phyloP scores from a whole-genome alignment of 2,329 filamentous ascomycete species.

The Scortechinia acanthostroma region DNA sequence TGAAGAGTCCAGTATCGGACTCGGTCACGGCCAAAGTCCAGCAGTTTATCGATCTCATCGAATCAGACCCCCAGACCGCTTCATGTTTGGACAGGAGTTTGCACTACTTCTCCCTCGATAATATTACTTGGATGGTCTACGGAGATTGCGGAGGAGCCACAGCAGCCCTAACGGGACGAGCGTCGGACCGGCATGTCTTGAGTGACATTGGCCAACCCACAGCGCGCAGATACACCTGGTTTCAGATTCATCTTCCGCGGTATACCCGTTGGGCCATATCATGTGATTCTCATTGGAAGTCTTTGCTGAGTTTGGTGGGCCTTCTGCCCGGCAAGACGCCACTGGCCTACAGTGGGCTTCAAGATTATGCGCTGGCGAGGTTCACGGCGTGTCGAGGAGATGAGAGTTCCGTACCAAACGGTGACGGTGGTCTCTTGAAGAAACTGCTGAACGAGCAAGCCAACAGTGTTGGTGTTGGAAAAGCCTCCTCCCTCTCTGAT shows the following conservation, averaged over 20 bases:
- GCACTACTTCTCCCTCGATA: slow-evolving; percentile 44
- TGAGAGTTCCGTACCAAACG: too few species aligned
- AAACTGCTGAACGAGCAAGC: too few species aligned
- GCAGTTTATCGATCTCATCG: slow-evolving; percentile 29
- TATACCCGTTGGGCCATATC: slow-evolving; percentile 40
- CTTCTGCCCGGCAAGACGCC: too few species aligned
- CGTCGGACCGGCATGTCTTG: slow-evolving; percentile 27
- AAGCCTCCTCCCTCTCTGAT: too few species aligned
- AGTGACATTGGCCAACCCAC: slow-evolving; percentile 37
- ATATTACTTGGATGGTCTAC: slow-evolving; percentile 41
- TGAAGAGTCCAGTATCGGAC: slow-evolving; percentile 17
- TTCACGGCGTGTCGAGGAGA: too few species aligned
- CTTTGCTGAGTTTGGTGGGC: too few species aligned
- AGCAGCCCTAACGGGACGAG: slow-evolving; percentile 25
- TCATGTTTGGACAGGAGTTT: too few species aligned
- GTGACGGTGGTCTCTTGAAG: too few species aligned
- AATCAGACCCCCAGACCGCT: slow-evolving; percentile 19
- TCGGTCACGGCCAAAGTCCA: slow-evolving; percentile 28
- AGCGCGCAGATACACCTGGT: slow-evolving; percentile 38
- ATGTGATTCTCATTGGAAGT: too few species aligned
- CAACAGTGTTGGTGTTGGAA: too few species aligned
- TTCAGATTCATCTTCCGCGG: slow-evolving; percentile 30
- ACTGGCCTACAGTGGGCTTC: too few species aligned
- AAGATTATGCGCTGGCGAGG: too few species aligned
- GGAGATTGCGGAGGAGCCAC: slow-evolving; percentile 34